Evolutionary conservation across 225 moss, liverwort and hornwort species (phyloP).

Genomic region (Neckera pumila): DNA sequence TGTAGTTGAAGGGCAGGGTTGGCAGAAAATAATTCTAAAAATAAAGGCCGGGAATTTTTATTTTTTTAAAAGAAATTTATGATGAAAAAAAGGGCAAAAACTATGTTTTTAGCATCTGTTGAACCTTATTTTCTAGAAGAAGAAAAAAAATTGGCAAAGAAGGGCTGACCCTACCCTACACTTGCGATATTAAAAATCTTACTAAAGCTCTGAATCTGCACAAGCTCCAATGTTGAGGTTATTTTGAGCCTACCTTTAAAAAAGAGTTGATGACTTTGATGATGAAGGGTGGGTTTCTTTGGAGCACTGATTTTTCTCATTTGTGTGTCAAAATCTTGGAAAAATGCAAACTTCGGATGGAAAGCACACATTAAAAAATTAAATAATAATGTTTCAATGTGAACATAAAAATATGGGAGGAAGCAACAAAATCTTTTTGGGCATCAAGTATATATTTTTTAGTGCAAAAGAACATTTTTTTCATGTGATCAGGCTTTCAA

Average conservation of each 20-base stretch:
- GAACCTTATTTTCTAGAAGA: no score
- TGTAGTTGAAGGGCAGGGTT: no score
- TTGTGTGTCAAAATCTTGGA: rapidly evolving
- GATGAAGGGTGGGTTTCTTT: not conserved
- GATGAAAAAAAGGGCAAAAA: no score
- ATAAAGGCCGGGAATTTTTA: no score
- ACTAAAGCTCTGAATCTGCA: no score
- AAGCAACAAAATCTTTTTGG: not conserved
- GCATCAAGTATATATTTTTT: not conserved
- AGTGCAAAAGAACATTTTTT: not conserved
- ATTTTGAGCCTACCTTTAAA: not conserved
- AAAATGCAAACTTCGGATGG: not conserved
- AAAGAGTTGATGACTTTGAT: not conserved
- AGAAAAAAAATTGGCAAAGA: no score
- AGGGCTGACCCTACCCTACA: no score
- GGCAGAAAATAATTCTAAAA: no score
- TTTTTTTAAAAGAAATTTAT: no score
- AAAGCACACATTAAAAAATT: not conserved
- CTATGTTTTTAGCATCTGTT: no score
- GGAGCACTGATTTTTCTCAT: not conserved
- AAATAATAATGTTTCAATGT: not conserved
- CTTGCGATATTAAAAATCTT: no score
- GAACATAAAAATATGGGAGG: not conserved
- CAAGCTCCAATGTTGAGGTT: not conserved
- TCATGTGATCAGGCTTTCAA: not conserved